Percentiles rank a stretch among this genome's conserved stretches.
Conservation (phyloP, 306 rosid species). For the Inga oerstediana region DNA sequence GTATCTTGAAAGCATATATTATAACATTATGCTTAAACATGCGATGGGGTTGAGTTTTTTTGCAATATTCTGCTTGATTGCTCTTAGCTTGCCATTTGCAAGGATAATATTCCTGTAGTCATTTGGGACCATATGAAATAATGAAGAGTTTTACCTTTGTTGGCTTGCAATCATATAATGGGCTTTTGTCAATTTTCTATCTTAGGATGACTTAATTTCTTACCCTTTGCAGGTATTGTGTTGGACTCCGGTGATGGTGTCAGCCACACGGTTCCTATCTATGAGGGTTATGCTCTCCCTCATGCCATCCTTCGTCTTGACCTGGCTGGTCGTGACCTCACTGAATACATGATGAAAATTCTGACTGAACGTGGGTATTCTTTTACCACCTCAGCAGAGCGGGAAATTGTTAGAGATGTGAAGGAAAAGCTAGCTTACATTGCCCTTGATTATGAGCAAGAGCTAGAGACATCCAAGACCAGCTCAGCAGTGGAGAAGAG, state of each 20-base stretch:
- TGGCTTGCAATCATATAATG: not conserved
- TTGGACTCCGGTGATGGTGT: conserved; percentile 59
- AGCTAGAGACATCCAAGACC: conserved; percentile 58
- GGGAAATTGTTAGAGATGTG: conserved; percentile 65
- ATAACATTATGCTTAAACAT: not conserved
- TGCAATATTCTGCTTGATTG: not conserved
- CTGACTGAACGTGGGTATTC: conserved; percentile 56
- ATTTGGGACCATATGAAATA: not conserved
- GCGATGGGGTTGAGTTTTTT: not conserved
- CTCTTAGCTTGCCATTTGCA: not conserved
- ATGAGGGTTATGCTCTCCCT: conserved; percentile 59
- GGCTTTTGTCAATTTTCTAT: not conserved
- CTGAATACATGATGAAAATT: conserved; percentile 53
- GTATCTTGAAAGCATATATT: conserved; percentile 1
- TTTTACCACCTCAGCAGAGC: conserved; percentile 58
- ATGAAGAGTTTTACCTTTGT: not conserved
- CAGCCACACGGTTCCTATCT: conserved; percentile 55
- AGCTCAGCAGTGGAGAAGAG: conserved; percentile 60
- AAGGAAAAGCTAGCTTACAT: conserved; percentile 58
- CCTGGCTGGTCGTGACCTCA: conserved; percentile 59
- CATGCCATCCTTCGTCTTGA: conserved; percentile 58
- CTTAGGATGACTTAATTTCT: conserved; percentile 9
- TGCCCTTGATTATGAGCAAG: conserved; percentile 64
- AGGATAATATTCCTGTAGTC: conserved; percentile 6
- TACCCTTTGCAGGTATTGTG: conserved; percentile 45